Conservation (phyloP, 2,329 filamentous ascomycete species). For the Didymella sp. region DNA sequence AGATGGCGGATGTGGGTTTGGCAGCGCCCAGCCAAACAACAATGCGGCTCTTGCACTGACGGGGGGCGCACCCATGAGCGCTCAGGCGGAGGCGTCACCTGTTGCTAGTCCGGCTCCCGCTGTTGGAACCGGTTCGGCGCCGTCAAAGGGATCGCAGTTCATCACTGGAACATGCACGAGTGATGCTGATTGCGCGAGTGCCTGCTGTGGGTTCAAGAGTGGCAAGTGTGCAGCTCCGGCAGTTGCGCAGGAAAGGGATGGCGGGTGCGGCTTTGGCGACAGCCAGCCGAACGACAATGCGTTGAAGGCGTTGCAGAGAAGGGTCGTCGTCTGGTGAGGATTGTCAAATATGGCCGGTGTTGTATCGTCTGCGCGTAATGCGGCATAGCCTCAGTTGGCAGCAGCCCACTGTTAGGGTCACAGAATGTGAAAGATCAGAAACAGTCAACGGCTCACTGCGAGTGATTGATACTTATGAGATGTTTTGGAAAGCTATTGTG, state of each 20-base stretch:
- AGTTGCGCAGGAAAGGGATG: conserved; percentile 2
- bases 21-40: conserved; percentile 1
- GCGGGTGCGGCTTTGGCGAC: neutral
- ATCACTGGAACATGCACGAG: neutral
- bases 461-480: too few relatives aligned
- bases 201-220: conserved; percentile 2
- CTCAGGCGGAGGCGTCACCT: neutral
- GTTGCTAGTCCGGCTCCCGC: neutral
- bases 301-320: neutral
- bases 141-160: neutral
- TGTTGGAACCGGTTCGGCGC: neutral
- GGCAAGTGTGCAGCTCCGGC: conserved; percentile 2
- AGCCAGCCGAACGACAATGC: neutral
- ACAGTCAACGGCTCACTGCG: too few relatives aligned
- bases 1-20: conserved; percentile 3
- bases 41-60: neutral
- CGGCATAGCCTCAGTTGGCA: neutral
- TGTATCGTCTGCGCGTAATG: neutral
- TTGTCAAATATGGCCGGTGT: neutral
- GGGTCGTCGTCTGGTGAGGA: neutral
- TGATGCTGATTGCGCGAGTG: conserved; percentile 2
- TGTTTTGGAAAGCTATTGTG: too few relatives aligned
- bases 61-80: neutral
- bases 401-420: too few relatives aligned
- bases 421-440: neutral